Conservation (phyloP, 352 stramenopile genomes). For the Phytophthora brassicae region DNA sequence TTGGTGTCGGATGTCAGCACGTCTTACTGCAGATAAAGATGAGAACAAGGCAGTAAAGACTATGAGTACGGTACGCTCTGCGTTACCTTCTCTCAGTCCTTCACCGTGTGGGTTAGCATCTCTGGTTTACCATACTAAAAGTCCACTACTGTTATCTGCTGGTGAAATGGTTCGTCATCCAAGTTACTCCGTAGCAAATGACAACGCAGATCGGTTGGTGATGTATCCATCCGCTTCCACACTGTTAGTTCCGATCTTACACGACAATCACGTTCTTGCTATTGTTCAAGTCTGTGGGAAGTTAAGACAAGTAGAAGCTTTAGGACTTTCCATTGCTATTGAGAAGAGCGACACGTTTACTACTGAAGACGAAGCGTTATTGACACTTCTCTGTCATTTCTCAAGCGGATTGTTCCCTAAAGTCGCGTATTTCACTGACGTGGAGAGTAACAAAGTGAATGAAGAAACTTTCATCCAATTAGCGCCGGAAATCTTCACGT, state of each 20-base stretch:
- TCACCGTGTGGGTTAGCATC: conserved; percentile 58
- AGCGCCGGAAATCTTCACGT: conserved; percentile 78
- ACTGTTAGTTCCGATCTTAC: conserved; percentile 55
- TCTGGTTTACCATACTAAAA: conserved; percentile 67
- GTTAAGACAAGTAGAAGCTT: conserved; percentile 48
- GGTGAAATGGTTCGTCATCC: conserved; percentile 49
- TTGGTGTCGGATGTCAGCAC: conserved; percentile 61
- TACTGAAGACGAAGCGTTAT: conserved; percentile 51
- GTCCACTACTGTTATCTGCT: conserved; percentile 55
- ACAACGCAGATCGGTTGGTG: conserved; percentile 68
- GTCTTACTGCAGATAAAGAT: conserved; percentile 1
- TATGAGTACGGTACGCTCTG: conserved; percentile 46
- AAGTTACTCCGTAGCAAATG: conserved; percentile 49
- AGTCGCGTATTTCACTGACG: conserved; percentile 74
- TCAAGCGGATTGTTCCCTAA: conserved; percentile 67
- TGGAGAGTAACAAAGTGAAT: conserved; percentile 83
- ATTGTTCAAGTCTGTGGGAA: conserved; percentile 74
- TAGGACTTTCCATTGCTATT: conserved; percentile 62
- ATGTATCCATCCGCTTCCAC: conserved; percentile 57
- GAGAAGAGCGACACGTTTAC: conserved; percentile 67
- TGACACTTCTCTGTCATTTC: conserved; percentile 61
- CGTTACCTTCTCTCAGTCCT: conserved; percentile 33
- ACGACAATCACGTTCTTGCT: conserved; percentile 37
- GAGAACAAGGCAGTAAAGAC: conserved; percentile 23
- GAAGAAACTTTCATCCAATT: conserved; percentile 77